A percentile compares a stretch with the other conserved stretches of the same genome.
Conservation (phyloP, 768 basidiomycete species). For the Tricholoma terreum region DNA sequence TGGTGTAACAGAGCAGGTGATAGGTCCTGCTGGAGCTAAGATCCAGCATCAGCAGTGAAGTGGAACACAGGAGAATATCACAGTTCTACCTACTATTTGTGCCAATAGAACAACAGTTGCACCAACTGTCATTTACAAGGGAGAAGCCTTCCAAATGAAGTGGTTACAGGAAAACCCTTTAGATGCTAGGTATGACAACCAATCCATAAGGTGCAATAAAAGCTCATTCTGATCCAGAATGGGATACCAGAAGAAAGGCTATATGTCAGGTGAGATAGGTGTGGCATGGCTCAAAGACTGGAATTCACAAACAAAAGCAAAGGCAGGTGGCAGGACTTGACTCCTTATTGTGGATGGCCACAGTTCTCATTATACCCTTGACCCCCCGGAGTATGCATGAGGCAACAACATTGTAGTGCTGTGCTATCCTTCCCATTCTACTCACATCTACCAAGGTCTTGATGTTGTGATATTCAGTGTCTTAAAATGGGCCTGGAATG, state of each 20-base stretch:
- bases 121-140: slow-evolving; percentile 37
- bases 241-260: slow-evolving; percentile 13
- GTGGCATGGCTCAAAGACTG: not conserved
- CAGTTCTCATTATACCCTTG: slow-evolving; percentile 32
- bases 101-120: slow-evolving; percentile 31
- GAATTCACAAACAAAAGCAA: slow-evolving; percentile 22
- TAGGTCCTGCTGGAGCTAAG: slow-evolving; percentile 23
- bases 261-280: not conserved
- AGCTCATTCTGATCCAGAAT: slow-evolving; percentile 16
- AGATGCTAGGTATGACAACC: slow-evolving; percentile 27
- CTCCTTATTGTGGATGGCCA: slow-evolving; percentile 43
- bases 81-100: slow-evolving; percentile 36
- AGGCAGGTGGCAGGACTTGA: slow-evolving; percentile 28
- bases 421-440: slow-evolving; percentile 39
- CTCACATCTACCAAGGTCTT: slow-evolving; percentile 37
- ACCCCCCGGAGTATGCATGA: slow-evolving; percentile 29
- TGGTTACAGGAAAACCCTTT: slow-evolving; percentile 35
- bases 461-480: slow-evolving; percentile 21
- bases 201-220: not conserved
- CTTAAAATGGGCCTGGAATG: slow-evolving; percentile 27
- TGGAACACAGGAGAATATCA: slow-evolving; percentile 32
- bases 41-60: slow-evolving; percentile 15
- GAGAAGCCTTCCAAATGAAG: slow-evolving; percentile 24
- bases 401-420: slow-evolving; percentile 36
- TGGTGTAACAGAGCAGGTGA: slow-evolving; percentile 21